Base-by-base conservation (phyloP, 495 filamentous ascomycete genomes). In the Aspergillus cristatus region DNA sequence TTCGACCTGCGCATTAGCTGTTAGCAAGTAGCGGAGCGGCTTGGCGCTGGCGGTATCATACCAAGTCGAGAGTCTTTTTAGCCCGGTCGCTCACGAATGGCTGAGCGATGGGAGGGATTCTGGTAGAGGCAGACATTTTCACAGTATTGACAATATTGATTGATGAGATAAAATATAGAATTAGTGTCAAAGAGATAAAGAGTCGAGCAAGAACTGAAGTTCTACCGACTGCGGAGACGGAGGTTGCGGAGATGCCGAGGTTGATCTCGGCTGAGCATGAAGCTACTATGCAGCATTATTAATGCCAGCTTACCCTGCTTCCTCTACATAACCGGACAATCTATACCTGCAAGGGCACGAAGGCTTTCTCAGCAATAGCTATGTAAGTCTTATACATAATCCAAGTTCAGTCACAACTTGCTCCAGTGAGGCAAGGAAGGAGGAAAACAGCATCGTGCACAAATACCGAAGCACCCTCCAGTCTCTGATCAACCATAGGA, bases 41-140 rank as follows among this genome's bases (percentile, higher is more conserved):
- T 32, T 12, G 33, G 13, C 20, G n/a, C 17, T 28, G 32, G 30
- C 20, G 29, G 38, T 28, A 25, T 10, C 25, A 33, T 66, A 82
- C 79, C 53, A 78, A 50, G 51, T 82, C 78, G 40, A 83, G 62
- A 17, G 74, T 84, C 66, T 82, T 74, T 70, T 76, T 80, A 31
- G 88, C 88, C 44, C 75, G 71, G 18, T 93, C 86, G 70, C 84
- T 87, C 38, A 95, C 84, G 47, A 68, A 70, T 39, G 57, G 53
- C 45, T 71, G 64, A 60, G 81, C 83, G 48, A 84, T 76, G 47
- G 72, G 67, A 32, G 81, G 81, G 43, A 85, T 83, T 43, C 70
- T 67, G 32, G 72, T 58, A 14, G 81, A 82, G 35, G 67, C 67
- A 50, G 67, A 58, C 81, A 85, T 82, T 25, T 35, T 57, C 38